These are phyloP conservation scores for Beauveria scarabaeidicola DNA, from an alignment of 2,329 filamentous ascomycete species.

Conservation along the genomic window DNA sequence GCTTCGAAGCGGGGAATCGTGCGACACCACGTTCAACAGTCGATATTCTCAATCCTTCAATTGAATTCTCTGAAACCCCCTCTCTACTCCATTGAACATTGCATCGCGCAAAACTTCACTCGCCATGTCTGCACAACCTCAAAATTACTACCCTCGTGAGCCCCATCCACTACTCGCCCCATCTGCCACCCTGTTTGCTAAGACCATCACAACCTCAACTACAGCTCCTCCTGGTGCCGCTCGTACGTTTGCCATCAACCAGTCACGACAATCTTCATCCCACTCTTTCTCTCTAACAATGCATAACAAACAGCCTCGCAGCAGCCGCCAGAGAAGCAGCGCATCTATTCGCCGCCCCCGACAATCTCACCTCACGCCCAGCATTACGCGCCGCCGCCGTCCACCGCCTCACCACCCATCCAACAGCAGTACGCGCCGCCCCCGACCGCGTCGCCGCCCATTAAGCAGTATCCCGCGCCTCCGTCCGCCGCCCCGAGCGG, in stretches of 20 bases:
- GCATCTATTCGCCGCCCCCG: conserved; percentile 17
- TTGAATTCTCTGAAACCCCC: neutral
- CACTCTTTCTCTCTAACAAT: conserved; percentile 12
- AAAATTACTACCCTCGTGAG: conserved; percentile 41
- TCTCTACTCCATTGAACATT: neutral
- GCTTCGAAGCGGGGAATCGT: conserved; percentile 2
- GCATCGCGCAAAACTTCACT: neutral
- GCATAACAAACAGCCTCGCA: neutral
- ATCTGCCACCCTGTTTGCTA: conserved; percentile 4
- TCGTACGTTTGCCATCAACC: neutral
- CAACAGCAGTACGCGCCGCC: conserved; percentile 36
- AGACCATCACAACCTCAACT: neutral
- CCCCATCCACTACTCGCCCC: neutral
- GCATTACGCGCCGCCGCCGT: conserved; percentile 10
- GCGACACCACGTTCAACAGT: neutral
- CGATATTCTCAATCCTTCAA: neutral
- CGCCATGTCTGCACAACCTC: conserved; percentile 29
- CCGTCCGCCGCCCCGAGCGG: conserved; percentile 39
- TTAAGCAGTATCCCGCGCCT: conserved; percentile 37
- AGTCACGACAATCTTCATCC: neutral
- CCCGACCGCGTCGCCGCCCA: conserved; percentile 36
- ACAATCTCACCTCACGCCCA: neutral
- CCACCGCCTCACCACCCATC: conserved; percentile 18
- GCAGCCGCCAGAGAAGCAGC: conserved; percentile 10
- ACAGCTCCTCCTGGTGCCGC: conserved; percentile 34